Percentiles rank a stretch among this genome's conserved stretches.
Conservation (phyloP, 345 rosid genomes). For the Salix brachista region DNA sequence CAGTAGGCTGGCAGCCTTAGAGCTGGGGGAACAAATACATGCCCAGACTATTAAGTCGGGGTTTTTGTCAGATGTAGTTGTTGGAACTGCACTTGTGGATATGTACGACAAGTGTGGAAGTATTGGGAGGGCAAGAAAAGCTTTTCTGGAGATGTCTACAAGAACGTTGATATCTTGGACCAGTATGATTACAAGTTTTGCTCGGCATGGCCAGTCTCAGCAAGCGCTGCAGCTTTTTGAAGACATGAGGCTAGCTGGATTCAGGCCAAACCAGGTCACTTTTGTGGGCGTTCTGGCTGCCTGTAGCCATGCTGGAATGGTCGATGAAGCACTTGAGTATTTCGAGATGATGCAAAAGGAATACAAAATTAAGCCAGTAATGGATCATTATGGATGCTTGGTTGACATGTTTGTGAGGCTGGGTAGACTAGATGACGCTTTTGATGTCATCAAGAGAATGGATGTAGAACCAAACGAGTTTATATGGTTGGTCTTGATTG, state of each 20-base stretch:
- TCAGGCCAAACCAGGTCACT: slow-evolving; percentile 50
- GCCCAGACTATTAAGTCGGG: slow-evolving; percentile 46
- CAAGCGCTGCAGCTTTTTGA: slow-evolving; percentile 43
- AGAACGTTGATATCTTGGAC: slow-evolving; percentile 61
- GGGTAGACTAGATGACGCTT: slow-evolving; percentile 45
- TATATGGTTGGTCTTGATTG: slow-evolving; percentile 38
- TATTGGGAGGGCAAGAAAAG: slow-evolving; percentile 41
- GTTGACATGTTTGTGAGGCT: slow-evolving; percentile 46
- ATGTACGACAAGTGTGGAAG: slow-evolving; percentile 62
- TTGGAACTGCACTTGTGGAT: slow-evolving; percentile 50
- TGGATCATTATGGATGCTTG: slow-evolving; percentile 47
- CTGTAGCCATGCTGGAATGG: slow-evolving; percentile 49
- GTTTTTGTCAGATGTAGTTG: slow-evolving; percentile 38
- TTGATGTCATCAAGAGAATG: slow-evolving; percentile 42
- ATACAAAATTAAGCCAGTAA: slow-evolving; percentile 41
- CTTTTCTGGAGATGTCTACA: slow-evolving; percentile 45
- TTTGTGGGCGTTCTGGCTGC: slow-evolving; percentile 59
- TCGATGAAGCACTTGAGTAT: slow-evolving; percentile 45
- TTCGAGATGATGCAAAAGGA: slow-evolving; percentile 48
- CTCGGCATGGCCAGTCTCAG: slow-evolving; percentile 33
- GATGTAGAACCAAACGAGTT: slow-evolving; percentile 36
- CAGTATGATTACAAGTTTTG: slow-evolving; percentile 45
- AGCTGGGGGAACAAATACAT: slow-evolving; percentile 56
- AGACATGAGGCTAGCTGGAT: slow-evolving; percentile 51
- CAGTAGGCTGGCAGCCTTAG: slow-evolving; percentile 35